Percentiles rank a stretch among this genome's conserved stretches.
These are phyloP conservation scores for Aleurites moluccanus DNA, from an alignment of 441 rosid genomes.

Conservation along the genomic window DNA sequence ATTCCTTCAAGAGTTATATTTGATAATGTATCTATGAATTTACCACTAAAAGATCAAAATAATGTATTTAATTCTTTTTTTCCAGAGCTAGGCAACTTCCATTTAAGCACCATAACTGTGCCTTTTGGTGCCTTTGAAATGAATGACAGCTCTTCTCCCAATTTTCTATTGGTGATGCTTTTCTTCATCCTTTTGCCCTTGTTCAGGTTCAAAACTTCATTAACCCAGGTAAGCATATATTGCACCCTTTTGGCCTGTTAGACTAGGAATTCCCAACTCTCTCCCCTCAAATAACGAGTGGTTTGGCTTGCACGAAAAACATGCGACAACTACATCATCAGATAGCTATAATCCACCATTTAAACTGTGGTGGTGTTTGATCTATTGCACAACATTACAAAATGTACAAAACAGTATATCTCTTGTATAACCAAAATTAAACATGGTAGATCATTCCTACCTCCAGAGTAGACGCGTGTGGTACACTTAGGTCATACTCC, in stretches of 20 bases:
- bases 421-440: constrained; percentile 31
- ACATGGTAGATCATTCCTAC: constrained; percentile 91
- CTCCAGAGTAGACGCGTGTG: constrained; percentile 85
- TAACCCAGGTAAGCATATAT: background rate
- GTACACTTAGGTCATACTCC: constrained; percentile 46
- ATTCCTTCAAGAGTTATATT: background rate
- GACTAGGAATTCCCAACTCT: background rate
- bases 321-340: background rate
- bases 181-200: background rate
- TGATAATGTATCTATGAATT: background rate
- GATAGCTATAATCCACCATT: constrained; percentile 27
- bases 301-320: background rate
- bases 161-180: background rate
- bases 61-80: background rate
- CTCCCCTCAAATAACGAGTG: background rate
- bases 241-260: background rate
- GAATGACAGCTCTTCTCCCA: background rate
- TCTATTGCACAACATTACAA: constrained; percentile 32
- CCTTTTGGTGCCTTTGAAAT: background rate
- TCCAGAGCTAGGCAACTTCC: background rate
- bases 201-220: background rate
- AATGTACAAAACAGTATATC: constrained; percentile 22
- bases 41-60: background rate
- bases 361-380: constrained; percentile 6
- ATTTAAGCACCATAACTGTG: background rate